These are phyloP conservation scores for Fusarium oxysporum DNA, from an alignment of 2,329 filamentous ascomycete genomes.

Conservation along the genomic window DNA sequence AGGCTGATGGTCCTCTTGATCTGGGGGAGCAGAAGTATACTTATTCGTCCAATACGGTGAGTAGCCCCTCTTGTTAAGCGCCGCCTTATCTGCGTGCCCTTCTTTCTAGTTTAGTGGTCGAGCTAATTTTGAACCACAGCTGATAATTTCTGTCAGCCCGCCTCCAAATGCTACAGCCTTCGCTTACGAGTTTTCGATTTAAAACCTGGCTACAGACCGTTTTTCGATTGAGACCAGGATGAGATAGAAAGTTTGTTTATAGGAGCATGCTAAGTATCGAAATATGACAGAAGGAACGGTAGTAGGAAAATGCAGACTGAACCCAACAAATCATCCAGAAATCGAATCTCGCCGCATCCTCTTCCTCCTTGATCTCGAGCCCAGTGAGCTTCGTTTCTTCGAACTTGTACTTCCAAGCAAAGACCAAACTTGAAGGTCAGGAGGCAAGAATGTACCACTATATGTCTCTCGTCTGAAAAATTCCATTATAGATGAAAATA, in stretches of 20 bases:
- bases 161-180: not conserved
- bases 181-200: not conserved
- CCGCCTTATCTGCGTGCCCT: accelerated
- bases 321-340: not conserved
- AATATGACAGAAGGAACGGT: accelerated
- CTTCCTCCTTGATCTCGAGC: not conserved
- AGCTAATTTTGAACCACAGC: not conserved
- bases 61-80: accelerated
- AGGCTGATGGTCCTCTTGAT: not conserved
- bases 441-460: not conserved
- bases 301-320: accelerated
- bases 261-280: accelerated
- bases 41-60: not conserved
- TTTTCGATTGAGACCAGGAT: not conserved
- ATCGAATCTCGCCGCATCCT: not conserved
- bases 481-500: not conserved
- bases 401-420: not conserved
- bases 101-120: accelerated
- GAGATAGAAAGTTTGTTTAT: accelerated
- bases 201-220: no score
- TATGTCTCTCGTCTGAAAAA: not conserved
- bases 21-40: not conserved
- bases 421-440: not conserved
- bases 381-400: not conserved
- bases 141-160: not conserved